Conservation (phyloP, 768 basidiomycete genomes). For the Strobilomyces dryophilus region DNA sequence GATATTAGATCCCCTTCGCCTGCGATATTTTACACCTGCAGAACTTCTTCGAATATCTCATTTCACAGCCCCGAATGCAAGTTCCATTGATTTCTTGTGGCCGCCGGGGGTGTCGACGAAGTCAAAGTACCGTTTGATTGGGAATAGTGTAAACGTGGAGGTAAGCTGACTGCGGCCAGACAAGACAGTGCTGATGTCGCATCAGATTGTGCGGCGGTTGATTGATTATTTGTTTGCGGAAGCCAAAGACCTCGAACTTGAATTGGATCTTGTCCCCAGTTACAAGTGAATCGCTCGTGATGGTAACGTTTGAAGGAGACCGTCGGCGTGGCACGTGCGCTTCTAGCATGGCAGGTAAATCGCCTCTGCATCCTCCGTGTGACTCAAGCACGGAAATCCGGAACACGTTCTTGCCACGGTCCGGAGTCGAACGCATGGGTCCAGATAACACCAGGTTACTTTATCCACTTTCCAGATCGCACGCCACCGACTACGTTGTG, state of each 20-base stretch:
- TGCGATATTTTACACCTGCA: slow-evolving; percentile 72
- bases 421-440: too few relatives aligned
- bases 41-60: slow-evolving; percentile 70
- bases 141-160: slow-evolving; percentile 78
- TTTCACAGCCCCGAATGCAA: slow-evolving; percentile 34
- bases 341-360: too few relatives aligned
- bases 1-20: slow-evolving; percentile 52
- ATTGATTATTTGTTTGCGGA: slow-evolving; percentile 51
- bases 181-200: background rate
- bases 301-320: too few relatives aligned
- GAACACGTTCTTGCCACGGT: too few relatives aligned
- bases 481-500: too few relatives aligned
- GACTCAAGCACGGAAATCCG: too few relatives aligned
- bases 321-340: too few relatives aligned
- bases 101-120: slow-evolving; percentile 56
- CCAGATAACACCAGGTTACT: too few relatives aligned
- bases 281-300: too few relatives aligned
- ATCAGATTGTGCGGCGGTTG: slow-evolving; percentile 46
- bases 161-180: slow-evolving; percentile 32
- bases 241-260: too few relatives aligned
- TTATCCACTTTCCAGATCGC: too few relatives aligned
- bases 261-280: background rate
- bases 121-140: slow-evolving; percentile 71
- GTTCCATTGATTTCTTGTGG: slow-evolving; percentile 48
- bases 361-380: too few relatives aligned